Percentiles rank a stretch among this genome's conserved stretches.
phyloP scores from a whole-genome alignment of 1,284 basidiomycete genomes.

The Cystobasidium sp. region DNA sequence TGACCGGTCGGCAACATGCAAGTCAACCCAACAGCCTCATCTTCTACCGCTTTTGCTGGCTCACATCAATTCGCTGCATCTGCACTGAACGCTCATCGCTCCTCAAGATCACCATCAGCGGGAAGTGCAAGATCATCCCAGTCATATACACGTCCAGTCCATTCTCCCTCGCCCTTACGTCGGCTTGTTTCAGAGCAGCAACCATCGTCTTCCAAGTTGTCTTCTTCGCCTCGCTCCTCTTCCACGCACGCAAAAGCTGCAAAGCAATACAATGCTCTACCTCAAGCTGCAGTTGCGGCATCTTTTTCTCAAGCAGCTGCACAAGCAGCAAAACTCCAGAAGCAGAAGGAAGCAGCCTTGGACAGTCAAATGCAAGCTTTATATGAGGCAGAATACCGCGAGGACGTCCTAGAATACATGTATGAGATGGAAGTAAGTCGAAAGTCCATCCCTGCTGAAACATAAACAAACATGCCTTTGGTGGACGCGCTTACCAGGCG shows the following conservation, averaged over 20 bases:
- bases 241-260: constrained; percentile 8
- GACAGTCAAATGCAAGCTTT: constrained; percentile 59
- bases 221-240: constrained; percentile 4
- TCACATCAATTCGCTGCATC: neutral
- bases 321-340: neutral
- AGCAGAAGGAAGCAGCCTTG: constrained; percentile 42
- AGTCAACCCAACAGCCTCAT: neutral
- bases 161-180: constrained; percentile 1
- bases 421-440: constrained; percentile 89
- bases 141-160: neutral
- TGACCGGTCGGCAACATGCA: neutral
- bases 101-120: neutral
- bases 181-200: constrained; percentile 1
- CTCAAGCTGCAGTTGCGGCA: neutral
- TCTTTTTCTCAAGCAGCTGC: constrained; percentile 9
- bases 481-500: neutral
- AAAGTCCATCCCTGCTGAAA: neutral
- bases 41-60: neutral
- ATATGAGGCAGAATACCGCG: constrained; percentile 89
- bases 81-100: neutral
- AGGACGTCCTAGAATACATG: constrained; percentile 93
- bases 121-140: neutral
- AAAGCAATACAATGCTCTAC: neutral
- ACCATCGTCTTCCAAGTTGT: neutral
- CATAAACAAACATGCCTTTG: constrained; percentile 17